Base-by-base conservation (phyloP, 78 protist genomes). In the Kipferlia bialata region DNA sequence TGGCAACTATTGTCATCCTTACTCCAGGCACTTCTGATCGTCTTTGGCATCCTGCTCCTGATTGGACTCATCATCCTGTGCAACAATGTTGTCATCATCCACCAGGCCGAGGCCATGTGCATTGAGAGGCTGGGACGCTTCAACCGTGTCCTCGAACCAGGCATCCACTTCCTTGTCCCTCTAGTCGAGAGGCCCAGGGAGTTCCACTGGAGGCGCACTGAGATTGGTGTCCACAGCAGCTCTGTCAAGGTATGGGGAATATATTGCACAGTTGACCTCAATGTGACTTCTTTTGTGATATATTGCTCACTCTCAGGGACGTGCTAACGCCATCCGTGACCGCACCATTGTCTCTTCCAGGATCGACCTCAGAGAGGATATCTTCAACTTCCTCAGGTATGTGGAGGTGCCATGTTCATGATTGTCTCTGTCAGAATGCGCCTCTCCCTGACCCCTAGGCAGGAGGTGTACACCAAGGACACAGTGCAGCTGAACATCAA, bases 101-200 rank as follows among this genome's bases (percentile, higher is more conserved):
- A 15, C 15, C 65, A 37, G n/a, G 45, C 45, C 1, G 64, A 37
- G 55, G 76, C 81, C 0, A 74, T 59, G 74, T 72, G 81, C 20
- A 58, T 85, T 3, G 89, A 85, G 69, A 54, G 83, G 15, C 57
- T 85, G 51, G 89, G 89, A 0, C 17, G 36, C 64, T 85, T 34
- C 65, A 22, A 48, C 64, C 31, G 28, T 0, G 45, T 66, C 33
- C 56, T 85, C 24, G 54, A 55, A 26, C 77, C 87, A 7, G 89
- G 89, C 0, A 38, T 81, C 1, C 39, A n/a, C 38, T 2, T 81
- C 31, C 78, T 85, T 20, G 7, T 85, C 20, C 89, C 89, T 29
- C 1, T 84, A 37, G 18, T 80, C 33, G 85, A 79, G 53, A 1
- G 26, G n/a, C 65, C 65, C 26, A 17, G 65, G 18, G 2, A 22